These are phyloP conservation scores for Erodium moschatum DNA, from an alignment of 441 rosid genomes.

Conservation along the genomic window DNA sequence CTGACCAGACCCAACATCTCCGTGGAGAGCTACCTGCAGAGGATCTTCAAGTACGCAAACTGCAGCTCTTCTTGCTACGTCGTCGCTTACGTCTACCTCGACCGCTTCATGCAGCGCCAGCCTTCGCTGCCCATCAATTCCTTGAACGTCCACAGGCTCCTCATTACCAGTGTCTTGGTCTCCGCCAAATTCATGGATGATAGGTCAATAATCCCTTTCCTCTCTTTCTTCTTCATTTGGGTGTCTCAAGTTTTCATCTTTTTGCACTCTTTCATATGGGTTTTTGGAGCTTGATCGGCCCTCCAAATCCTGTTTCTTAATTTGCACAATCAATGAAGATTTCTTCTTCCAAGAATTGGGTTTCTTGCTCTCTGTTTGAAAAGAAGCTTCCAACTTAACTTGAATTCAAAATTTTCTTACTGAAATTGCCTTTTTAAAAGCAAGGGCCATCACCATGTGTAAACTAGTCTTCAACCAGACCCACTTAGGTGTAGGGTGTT, in stretches of 20 bases:
- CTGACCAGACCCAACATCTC: slow-evolving; percentile 58
- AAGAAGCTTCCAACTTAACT: too few species aligned
- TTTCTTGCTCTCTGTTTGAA: slow-evolving; percentile 21
- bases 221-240: neutral
- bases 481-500: too few species aligned
- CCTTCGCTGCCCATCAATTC: slow-evolving; percentile 55
- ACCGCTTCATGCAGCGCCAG: slow-evolving; percentile 56
- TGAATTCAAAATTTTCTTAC: too few species aligned
- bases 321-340: neutral
- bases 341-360: neutral
- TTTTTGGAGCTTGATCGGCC: neutral
- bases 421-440: too few species aligned
- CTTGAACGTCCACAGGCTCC: slow-evolving; percentile 64
- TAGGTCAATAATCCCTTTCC: slow-evolving; percentile 26
- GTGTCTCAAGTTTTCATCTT: neutral
- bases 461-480: too few species aligned
- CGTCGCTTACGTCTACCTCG: slow-evolving; percentile 72
- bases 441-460: too few species aligned
- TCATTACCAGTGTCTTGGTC: slow-evolving; percentile 74
- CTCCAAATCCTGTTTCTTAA: neutral
- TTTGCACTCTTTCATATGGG: neutral
- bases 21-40: slow-evolving; percentile 54
- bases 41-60: slow-evolving; percentile 78
- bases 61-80: slow-evolving; percentile 80
- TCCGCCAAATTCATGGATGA: slow-evolving; percentile 94